These are phyloP conservation scores for Larix kaempferi DNA, from an alignment of 75 land plant genomes.

Conservation along the genomic window DNA sequence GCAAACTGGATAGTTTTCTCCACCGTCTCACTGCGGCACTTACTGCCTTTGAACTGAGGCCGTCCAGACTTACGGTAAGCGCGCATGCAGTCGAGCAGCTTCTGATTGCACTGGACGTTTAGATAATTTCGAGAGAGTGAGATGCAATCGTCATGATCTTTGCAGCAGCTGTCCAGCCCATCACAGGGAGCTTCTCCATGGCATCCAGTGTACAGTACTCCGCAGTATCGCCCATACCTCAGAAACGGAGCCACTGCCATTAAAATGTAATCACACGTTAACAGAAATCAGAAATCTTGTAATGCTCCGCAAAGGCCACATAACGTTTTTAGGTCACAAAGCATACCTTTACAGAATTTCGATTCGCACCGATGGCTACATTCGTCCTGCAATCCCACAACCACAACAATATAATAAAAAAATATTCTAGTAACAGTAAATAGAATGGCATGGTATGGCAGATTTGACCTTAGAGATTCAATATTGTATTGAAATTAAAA, in stretches of 20 bases:
- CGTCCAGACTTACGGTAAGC: neutral
- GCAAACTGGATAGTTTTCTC: neutral
- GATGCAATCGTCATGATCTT: conserved; percentile 5
- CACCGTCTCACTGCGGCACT: neutral
- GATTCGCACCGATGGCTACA: too few species aligned
- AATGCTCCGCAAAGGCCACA: too few species aligned
- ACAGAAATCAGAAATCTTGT: too few species aligned
- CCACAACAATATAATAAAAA: too few species aligned
- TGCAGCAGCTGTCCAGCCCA: conserved; percentile 17
- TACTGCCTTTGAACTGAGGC: neutral
- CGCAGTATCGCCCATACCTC: conserved; percentile 20
- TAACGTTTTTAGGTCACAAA: too few species aligned
- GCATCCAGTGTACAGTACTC: conserved; percentile 21
- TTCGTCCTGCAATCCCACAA: too few species aligned
- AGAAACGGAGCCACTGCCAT: conserved; percentile 2
- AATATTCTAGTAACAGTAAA: too few species aligned
- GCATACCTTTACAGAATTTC: too few species aligned
- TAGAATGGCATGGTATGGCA: too few species aligned
- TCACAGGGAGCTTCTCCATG: conserved; percentile 18
- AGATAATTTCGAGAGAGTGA: neutral
- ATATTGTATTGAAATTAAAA: conserved; percentile 57
- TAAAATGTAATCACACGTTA: too few species aligned
- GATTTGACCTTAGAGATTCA: too few species aligned
- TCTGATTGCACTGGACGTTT: neutral
- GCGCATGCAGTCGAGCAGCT: neutral